These are phyloP conservation scores for Strigomonas galati DNA, from an alignment of 208 protist genomes.

Conservation along the genomic window DNA sequence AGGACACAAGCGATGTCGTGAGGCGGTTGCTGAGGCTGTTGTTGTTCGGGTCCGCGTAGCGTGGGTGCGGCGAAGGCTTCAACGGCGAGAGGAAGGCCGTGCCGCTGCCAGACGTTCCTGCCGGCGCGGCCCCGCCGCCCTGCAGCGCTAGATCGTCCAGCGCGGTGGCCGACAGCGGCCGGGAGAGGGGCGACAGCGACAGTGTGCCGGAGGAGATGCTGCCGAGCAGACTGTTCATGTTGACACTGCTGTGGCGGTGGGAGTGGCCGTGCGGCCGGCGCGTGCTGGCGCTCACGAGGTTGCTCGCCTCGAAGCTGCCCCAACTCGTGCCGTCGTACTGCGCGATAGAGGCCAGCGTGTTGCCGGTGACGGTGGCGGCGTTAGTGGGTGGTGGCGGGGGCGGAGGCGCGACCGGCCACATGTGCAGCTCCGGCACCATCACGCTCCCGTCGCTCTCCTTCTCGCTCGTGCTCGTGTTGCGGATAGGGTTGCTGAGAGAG, in stretches of 20 bases:
- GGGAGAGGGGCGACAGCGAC: conserved; percentile 39
- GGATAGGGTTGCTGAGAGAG: neutral
- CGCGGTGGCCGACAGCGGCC: conserved; percentile 20
- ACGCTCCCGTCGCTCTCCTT: neutral
- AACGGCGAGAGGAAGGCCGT: too few species aligned
- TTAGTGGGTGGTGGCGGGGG: too few species aligned
- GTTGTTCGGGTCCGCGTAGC: neutral
- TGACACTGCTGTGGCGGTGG: neutral
- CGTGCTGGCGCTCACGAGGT: neutral
- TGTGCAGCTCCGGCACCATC: neutral
- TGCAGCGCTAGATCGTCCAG: neutral
- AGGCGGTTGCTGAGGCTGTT: neutral
- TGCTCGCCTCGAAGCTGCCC: neutral
- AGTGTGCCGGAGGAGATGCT: conserved; percentile 17
- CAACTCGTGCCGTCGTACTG: neutral
- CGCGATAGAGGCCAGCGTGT: neutral
- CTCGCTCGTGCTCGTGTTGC: neutral
- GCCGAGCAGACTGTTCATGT: neutral
- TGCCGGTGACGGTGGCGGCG: neutral
- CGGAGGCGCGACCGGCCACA: neutral
- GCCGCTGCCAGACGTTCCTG: too few species aligned
- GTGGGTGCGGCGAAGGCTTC: neutral
- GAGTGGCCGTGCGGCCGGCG: neutral
- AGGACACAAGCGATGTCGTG: neutral
- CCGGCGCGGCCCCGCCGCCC: neutral